Percentiles rank a stretch among this genome's conserved stretches.
Evolutionary conservation across 73 alveolate genomes (phyloP).

Genomic region (Vitrella brassicaformis): DNA sequence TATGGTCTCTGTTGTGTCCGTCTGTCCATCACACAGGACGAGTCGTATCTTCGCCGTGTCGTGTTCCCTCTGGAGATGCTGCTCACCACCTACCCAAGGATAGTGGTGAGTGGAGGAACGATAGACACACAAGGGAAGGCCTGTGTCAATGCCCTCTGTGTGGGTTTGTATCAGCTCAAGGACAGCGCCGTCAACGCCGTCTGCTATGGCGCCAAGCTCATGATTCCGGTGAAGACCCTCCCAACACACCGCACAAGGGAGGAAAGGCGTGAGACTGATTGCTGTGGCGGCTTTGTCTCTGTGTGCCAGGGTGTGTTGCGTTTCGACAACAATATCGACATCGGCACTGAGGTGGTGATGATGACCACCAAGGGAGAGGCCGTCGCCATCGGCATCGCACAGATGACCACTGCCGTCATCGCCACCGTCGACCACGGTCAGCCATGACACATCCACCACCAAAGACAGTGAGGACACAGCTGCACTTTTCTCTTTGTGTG

Average conservation of each 20-base stretch:
- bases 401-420: conserved; percentile 95
- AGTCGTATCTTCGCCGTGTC: conserved; percentile 89
- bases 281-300: no score
- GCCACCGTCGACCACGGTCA: conserved; percentile 98
- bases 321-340: conserved; percentile 87
- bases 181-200: conserved; percentile 91
- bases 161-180: conserved; percentile 87
- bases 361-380: conserved; percentile 99
- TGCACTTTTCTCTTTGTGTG: neutral
- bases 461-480: neutral
- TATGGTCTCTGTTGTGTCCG: conserved; percentile 64
- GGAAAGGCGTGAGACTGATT: no score
- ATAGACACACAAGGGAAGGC: no score
- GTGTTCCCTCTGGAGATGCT: conserved; percentile 93
- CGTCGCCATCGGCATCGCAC: conserved; percentile 87
- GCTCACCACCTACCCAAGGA: conserved; percentile 81
- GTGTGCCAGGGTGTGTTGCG: conserved; percentile 98
- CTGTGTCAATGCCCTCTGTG: conserved; percentile 69
- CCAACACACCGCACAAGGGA: no score
- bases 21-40: conserved; percentile 92
- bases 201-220: conserved; percentile 98
- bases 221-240: no score
- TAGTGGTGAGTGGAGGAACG: conserved; percentile 93
- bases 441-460: conserved; percentile 51
- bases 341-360: conserved; percentile 86